Percentiles rank a stretch among this genome's conserved stretches.
Conservation (phyloP, 2,329 filamentous ascomycete genomes). For the Penicillium sp. region DNA sequence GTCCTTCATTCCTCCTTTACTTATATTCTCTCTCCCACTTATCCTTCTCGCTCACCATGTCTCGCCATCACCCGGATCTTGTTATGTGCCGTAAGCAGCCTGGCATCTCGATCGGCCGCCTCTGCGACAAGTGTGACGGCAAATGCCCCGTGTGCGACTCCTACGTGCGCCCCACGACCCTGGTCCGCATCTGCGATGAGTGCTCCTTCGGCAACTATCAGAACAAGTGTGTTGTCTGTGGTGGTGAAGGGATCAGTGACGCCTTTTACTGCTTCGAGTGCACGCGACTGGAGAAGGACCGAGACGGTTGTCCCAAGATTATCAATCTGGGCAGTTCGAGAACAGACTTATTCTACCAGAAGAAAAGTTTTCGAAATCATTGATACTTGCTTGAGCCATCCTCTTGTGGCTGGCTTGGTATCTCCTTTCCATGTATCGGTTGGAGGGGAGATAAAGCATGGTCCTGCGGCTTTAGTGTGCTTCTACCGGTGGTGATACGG, state of each 20-base stretch:
- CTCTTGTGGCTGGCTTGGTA: constrained; percentile 9
- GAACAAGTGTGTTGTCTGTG: constrained; percentile 99
- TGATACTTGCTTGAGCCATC: constrained; percentile 20
- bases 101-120: constrained; percentile 93
- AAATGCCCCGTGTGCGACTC: constrained; percentile 99
- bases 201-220: constrained; percentile 99
- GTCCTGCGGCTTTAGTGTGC: constrained; percentile 5
- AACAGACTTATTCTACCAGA: constrained; percentile 81
- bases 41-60: constrained; percentile 53
- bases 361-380: constrained; percentile 53
- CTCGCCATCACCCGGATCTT: constrained; percentile 92
- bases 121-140: constrained; percentile 99
- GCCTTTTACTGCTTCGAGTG: constrained; percentile 99
- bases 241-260: constrained; percentile 94
- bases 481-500: too few relatives aligned
- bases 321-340: constrained; percentile 88
- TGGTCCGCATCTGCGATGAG: constrained; percentile 98
- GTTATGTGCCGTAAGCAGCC: constrained; percentile 99
- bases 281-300: constrained; percentile 90
- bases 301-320: constrained; percentile 98
- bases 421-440: constrained; percentile 1
- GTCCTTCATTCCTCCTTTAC: constrained; percentile 1
- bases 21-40: background rate
- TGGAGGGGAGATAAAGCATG: constrained; percentile 8
- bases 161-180: constrained; percentile 94